Percentiles rank a stretch among this genome's conserved stretches.
These are phyloP conservation scores for Pythium vanterpoolii DNA, from an alignment of 352 stramenopile species.

Conservation along the genomic window DNA sequence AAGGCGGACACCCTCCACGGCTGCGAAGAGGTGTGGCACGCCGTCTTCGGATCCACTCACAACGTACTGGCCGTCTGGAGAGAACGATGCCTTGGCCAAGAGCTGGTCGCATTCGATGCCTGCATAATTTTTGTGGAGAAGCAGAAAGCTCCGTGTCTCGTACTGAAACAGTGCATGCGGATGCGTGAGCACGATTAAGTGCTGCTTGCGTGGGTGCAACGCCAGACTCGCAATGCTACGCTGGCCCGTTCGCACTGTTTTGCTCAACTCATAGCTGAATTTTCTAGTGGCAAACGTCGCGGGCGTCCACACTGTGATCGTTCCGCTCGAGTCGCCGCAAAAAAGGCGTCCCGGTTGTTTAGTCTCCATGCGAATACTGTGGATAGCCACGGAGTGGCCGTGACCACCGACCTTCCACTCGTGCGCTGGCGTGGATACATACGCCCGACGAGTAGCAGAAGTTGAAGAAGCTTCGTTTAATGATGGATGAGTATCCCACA, in stretches of 20 bases:
- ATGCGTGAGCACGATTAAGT: constrained; percentile 64
- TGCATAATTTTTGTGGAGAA: constrained; percentile 68
- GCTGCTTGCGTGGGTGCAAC: constrained; percentile 59
- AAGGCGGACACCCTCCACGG: constrained; percentile 46
- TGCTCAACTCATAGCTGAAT: constrained; percentile 31
- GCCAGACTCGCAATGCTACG: constrained; percentile 47
- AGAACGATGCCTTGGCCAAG: constrained; percentile 52
- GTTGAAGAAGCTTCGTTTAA: not conserved
- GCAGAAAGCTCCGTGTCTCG: constrained; percentile 66
- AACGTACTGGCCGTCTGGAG: constrained; percentile 61
- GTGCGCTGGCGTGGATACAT: constrained; percentile 12
- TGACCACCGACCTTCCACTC: constrained; percentile 4
- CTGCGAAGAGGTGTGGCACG: constrained; percentile 47
- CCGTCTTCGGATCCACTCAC: constrained; percentile 64
- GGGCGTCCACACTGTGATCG: constrained; percentile 47
- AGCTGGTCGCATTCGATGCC: constrained; percentile 46
- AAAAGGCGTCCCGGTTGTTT: constrained; percentile 41
- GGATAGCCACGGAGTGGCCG: constrained; percentile 21
- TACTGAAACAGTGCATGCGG: constrained; percentile 64
- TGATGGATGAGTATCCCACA: constrained; percentile 30
- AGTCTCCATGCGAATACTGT: constrained; percentile 50
- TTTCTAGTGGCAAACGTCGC: not conserved
- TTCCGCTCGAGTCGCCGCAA: constrained; percentile 47
- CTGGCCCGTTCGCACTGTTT: constrained; percentile 52
- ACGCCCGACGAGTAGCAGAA: constrained; percentile 15